Evolutionary conservation across 192 early-diverging fungal species (phyloP).

Genomic region (Chytriomyces sp.): DNA sequence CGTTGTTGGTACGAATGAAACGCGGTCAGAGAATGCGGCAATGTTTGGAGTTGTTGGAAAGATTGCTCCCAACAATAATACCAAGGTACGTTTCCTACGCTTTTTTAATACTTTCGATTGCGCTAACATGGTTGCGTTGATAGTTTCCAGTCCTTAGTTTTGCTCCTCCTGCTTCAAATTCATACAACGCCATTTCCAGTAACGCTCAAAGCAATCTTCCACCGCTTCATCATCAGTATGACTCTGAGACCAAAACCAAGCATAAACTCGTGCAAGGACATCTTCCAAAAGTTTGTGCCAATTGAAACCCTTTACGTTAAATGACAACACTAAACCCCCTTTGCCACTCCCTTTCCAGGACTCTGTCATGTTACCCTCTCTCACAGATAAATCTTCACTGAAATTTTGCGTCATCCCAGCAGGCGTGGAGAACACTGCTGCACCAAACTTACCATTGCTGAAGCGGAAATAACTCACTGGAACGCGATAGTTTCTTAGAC

Average conservation of each 20-base stretch:
- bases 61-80: conserved; percentile 28
- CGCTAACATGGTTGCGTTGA: too few species aligned
- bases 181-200: background rate
- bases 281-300: conserved; percentile 6
- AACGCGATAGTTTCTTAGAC: too few species aligned
- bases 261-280: conserved; percentile 18
- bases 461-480: background rate
- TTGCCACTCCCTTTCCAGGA: background rate
- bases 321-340: too few species aligned
- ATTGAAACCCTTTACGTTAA: background rate
- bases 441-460: conserved; percentile 16
- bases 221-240: background rate
- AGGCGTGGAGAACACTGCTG: background rate
- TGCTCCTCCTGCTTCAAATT: background rate
- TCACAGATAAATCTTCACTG: conserved; percentile 9
- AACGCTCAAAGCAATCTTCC: conserved; percentile 3
- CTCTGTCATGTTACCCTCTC: conserved; percentile 12
- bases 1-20: background rate
- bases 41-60: conserved; percentile 33
- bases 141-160: conserved; percentile 24
- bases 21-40: background rate
- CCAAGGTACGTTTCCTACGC: conserved; percentile 2
- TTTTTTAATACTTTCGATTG: background rate
- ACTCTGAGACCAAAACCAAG: conserved; percentile 8
- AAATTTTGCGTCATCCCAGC: background rate